These are phyloP conservation scores for Xylaria bambusicola DNA, from an alignment of 495 filamentous ascomycete genomes.

Conservation along the genomic window DNA sequence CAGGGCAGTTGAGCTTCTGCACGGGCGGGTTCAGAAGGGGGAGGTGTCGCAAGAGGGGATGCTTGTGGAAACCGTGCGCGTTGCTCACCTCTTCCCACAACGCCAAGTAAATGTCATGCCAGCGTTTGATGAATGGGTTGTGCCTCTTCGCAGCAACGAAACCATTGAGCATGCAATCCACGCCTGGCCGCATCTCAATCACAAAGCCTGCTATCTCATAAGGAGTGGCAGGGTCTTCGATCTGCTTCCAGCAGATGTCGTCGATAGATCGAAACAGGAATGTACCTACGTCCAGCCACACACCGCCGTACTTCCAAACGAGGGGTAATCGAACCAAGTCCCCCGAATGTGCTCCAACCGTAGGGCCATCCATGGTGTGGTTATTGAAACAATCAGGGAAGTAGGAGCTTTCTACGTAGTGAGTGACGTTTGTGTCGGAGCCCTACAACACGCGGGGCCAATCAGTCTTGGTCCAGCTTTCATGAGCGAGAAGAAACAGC, in stretches of 20 bases:
- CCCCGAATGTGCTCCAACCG: conserved; percentile 34
- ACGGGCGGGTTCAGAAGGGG: conserved; percentile 25
- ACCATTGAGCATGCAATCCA: conserved; percentile 39
- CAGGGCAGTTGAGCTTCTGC: conserved; percentile 26
- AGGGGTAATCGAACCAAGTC: conserved; percentile 43
- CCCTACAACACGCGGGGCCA: background rate
- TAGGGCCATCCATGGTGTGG: conserved; percentile 37
- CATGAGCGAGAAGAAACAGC: background rate
- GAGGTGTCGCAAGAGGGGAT: conserved; percentile 39
- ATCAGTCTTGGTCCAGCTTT: background rate
- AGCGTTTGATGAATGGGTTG: conserved; percentile 41
- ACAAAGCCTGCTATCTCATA: conserved; percentile 39
- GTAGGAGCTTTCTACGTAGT: conserved; percentile 31
- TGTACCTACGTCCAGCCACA: conserved; percentile 44
- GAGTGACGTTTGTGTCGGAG: conserved; percentile 28
- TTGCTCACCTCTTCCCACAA: conserved; percentile 40
- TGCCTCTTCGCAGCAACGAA: conserved; percentile 41
- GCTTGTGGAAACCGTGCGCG: conserved; percentile 32
- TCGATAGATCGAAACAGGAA: conserved; percentile 43
- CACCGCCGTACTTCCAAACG: conserved; percentile 39
- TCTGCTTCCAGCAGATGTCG: conserved; percentile 44
- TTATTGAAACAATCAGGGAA: conserved; percentile 40
- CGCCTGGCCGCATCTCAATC: conserved; percentile 29
- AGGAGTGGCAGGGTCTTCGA: conserved; percentile 38
- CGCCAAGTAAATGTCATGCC: conserved; percentile 39